Evolutionary conservation across 805 yeast species (phyloP).

Genomic region (Wickerhamomyces bovis): DNA sequence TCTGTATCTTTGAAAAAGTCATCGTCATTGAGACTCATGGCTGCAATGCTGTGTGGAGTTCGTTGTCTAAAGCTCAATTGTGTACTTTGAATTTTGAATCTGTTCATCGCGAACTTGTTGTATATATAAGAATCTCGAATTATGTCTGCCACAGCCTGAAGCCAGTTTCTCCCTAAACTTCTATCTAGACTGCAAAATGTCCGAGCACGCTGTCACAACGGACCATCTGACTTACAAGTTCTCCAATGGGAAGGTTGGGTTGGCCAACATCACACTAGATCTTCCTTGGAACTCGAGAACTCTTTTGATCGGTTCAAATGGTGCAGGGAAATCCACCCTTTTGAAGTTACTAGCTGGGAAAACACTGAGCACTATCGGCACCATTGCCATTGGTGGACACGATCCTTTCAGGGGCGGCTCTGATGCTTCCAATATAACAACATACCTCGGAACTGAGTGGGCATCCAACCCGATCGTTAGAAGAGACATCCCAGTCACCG

Average conservation of each 20-base stretch:
- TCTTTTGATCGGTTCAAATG: slow-evolving; percentile 86
- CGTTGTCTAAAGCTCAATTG: no score
- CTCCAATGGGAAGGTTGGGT: slow-evolving; percentile 54
- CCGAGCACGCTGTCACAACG: slow-evolving; percentile 52
- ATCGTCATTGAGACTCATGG: slow-evolving; percentile 13
- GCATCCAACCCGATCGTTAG: slow-evolving; percentile 86
- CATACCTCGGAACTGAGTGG: slow-evolving; percentile 97
- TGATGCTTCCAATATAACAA: slow-evolving; percentile 45
- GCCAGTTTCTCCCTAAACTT: no score
- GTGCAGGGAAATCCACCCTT: slow-evolving; percentile 94
- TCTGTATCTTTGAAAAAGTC: slow-evolving; percentile 22
- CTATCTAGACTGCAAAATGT: background rate
- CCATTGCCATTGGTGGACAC: slow-evolving; percentile 65
- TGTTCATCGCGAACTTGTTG: background rate
- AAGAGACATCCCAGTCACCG: slow-evolving; percentile 83
- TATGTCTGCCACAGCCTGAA: background rate
- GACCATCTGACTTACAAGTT: slow-evolving; percentile 64
- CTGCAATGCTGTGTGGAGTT: background rate
- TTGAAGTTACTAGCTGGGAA: slow-evolving; percentile 86
- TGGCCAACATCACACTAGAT: slow-evolving; percentile 53
- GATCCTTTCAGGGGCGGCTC: slow-evolving; percentile 74
- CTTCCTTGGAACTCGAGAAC: slow-evolving; percentile 72
- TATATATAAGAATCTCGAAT: background rate
- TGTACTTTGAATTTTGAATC: background rate
- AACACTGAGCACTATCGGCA: slow-evolving; percentile 71